phyloP scores from a whole-genome alignment of 768 basidiomycete genomes.

The Suillus ampliporus region DNA sequence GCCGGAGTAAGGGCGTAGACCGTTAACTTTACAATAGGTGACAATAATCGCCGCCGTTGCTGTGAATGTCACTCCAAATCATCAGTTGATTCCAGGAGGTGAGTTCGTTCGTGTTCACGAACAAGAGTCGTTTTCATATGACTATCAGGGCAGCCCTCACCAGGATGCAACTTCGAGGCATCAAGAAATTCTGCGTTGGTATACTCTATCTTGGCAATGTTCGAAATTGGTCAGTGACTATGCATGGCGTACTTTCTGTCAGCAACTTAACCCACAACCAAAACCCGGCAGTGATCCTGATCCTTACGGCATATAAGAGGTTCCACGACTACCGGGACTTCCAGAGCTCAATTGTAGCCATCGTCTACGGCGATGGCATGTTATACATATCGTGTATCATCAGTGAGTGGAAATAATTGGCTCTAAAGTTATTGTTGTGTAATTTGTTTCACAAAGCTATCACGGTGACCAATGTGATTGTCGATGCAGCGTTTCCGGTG shows the following conservation, averaged over 20 bases:
- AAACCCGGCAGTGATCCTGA: constrained; percentile 1
- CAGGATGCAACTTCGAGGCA: not conserved
- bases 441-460: constrained; percentile 18
- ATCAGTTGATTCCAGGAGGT: constrained; percentile 14
- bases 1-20: not conserved
- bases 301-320: constrained; percentile 6
- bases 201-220: constrained; percentile 1
- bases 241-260: not conserved
- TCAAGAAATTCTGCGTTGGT: constrained; percentile 3
- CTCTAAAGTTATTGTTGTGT: not conserved
- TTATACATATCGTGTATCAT: constrained; percentile 25
- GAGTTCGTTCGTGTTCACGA: not conserved
- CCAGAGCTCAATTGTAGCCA: constrained; percentile 15
- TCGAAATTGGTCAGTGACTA: not conserved
- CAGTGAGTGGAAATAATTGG: constrained; percentile 6
- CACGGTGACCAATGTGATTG: constrained; percentile 19
- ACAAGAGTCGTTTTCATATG: not conserved
- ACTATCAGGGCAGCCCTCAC: not conserved
- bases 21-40: constrained; percentile 6
- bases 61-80: constrained; percentile 10
- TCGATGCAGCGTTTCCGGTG: constrained; percentile 19
- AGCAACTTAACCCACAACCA: not conserved
- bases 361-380: constrained; percentile 22
- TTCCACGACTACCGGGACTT: constrained; percentile 2
- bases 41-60: constrained; percentile 14